Conservation (phyloP, 2,329 filamentous ascomycete genomes). For the Graphilbum fragrans region DNA sequence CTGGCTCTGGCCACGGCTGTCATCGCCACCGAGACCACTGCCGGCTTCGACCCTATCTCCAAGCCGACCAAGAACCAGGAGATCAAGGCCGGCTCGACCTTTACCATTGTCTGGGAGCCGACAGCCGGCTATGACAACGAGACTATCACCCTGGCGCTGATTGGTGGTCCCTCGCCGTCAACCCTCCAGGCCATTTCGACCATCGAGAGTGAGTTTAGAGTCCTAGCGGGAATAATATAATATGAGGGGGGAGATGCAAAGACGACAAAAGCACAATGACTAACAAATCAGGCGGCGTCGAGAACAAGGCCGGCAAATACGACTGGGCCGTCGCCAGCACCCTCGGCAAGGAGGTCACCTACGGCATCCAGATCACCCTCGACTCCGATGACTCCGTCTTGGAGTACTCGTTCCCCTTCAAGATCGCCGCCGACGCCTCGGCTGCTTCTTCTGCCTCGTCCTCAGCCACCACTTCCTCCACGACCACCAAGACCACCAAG, state of each 20-base stretch:
- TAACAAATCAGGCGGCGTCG: conserved; percentile 27
- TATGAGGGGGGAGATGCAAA: too few species aligned
- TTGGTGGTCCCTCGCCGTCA: conserved; percentile 34
- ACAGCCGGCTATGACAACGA: conserved; percentile 24
- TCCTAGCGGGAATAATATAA: background rate
- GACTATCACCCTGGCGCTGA: conserved; percentile 38
- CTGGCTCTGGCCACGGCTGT: conserved; percentile 38
- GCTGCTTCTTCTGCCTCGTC: conserved; percentile 3
- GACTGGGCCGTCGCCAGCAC: conserved; percentile 35
- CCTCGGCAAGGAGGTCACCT: conserved; percentile 34
- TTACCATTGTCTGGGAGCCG: conserved; percentile 38
- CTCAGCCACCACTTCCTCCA: conserved; percentile 9
- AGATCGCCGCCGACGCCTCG: conserved; percentile 25
- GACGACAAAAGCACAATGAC: background rate
- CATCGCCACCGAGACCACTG: conserved; percentile 38
- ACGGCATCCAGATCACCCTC: conserved; percentile 44
- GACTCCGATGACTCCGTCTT: conserved; percentile 34
- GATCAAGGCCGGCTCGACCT: conserved; percentile 35
- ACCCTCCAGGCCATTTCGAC: conserved; percentile 27
- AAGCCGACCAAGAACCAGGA: conserved; percentile 30
- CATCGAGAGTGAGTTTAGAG: conserved; percentile 36
- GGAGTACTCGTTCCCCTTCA: conserved; percentile 54
- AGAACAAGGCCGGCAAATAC: conserved; percentile 31
- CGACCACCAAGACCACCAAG: conserved; percentile 8
- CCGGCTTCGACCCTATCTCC: conserved; percentile 43